Conservation (phyloP, 2,329 filamentous ascomycete species). For the Ceratocystis ficicola region DNA sequence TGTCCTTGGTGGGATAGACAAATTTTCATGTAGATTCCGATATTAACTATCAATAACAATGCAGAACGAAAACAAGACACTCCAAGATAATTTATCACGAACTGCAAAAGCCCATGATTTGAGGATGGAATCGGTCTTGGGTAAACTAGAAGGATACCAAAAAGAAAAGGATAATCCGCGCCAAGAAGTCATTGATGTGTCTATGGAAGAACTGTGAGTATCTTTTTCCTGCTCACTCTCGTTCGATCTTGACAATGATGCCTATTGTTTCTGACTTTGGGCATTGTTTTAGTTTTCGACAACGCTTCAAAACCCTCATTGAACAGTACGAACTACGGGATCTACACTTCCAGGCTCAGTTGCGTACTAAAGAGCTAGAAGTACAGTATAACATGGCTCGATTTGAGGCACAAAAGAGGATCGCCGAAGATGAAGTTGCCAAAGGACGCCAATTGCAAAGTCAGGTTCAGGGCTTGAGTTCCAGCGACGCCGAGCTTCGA, state of each 20-base stretch:
- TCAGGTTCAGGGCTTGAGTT: slow-evolving; percentile 89
- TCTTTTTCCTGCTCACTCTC: neutral
- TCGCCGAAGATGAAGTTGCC: slow-evolving; percentile 65
- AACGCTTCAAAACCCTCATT: slow-evolving; percentile 84
- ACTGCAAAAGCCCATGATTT: slow-evolving; percentile 75
- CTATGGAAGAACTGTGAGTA: slow-evolving; percentile 79
- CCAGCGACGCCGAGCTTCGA: slow-evolving; percentile 85
- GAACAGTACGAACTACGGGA: slow-evolving; percentile 96
- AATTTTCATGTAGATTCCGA: neutral
- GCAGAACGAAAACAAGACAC: slow-evolving; percentile 82
- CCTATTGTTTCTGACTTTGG: slow-evolving; percentile 21
- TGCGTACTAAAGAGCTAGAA: slow-evolving; percentile 91
- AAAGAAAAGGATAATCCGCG: slow-evolving; percentile 74
- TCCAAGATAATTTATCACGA: slow-evolving; percentile 73
- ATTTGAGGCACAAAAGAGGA: slow-evolving; percentile 80
- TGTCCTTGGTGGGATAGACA: neutral
- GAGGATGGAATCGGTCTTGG: slow-evolving; percentile 65
- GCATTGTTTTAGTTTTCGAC: slow-evolving; percentile 51
- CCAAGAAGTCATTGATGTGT: slow-evolving; percentile 69
- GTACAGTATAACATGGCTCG: slow-evolving; percentile 84
- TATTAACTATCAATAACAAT: slow-evolving; percentile 7
- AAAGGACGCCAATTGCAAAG: slow-evolving; percentile 75
- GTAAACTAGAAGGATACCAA: slow-evolving; percentile 79
- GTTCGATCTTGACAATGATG: neutral
- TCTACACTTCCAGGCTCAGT: slow-evolving; percentile 79